Conservation (phyloP, 192 early-diverging fungal genomes). For the Bifiguratus adelaidae region DNA sequence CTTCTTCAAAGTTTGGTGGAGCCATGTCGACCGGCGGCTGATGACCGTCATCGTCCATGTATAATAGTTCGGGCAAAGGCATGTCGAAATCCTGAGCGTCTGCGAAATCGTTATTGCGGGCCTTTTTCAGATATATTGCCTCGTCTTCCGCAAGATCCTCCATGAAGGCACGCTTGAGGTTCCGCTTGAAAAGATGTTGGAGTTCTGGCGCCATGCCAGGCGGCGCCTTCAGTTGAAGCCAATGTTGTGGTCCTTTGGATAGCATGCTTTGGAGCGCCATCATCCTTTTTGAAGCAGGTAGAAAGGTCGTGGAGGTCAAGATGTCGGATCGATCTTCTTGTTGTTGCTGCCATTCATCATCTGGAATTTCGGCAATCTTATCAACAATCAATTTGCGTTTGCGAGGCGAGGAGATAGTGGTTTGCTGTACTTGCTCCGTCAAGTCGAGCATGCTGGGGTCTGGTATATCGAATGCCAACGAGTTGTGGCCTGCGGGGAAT, state of each 20-base stretch:
- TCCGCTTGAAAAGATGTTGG: conserved; percentile 17
- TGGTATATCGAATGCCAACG: conserved; percentile 1
- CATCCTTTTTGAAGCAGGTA: conserved; percentile 30
- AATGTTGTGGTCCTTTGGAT: conserved; percentile 19
- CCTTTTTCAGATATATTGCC: not conserved
- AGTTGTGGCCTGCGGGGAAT: too few relatives aligned
- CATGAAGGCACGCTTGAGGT: conserved; percentile 4
- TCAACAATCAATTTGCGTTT: conserved; percentile 57
- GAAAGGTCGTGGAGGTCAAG: conserved; percentile 19
- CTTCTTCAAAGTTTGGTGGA: not conserved
- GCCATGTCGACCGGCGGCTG: not conserved
- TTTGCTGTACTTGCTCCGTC: conserved; percentile 5
- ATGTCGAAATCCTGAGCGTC: not conserved
- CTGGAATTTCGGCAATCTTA: conserved; percentile 52
- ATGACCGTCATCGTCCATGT: not conserved
- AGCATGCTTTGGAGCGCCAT: conserved; percentile 20
- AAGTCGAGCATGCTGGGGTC: conserved; percentile 3
- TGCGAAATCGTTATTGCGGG: not conserved
- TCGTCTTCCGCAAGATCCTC: not conserved
- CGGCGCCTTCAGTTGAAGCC: conserved; percentile 17
- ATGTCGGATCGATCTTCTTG: conserved; percentile 50
- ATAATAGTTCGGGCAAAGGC: too few relatives aligned
- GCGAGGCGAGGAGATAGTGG: conserved; percentile 1
- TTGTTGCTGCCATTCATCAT: conserved; percentile 31
- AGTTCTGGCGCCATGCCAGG: conserved; percentile 16